Percentiles rank a stretch among this genome's conserved stretches.
phyloP scores from a whole-genome alignment of 331 rosid genomes.

The Pyracantha coccinea region DNA sequence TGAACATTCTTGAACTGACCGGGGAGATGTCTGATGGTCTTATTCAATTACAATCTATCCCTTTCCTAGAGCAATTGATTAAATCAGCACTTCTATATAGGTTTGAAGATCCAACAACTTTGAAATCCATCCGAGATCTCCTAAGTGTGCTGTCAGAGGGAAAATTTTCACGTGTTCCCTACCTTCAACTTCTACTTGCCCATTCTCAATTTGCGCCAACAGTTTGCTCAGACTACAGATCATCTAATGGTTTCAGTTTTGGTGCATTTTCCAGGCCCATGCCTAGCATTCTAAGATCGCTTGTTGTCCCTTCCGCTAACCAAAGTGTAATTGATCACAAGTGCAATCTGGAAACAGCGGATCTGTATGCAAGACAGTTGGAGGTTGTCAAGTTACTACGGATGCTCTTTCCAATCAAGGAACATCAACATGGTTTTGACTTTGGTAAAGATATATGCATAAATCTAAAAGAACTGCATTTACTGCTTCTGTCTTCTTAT shows the following conservation, averaged over 20 bases:
- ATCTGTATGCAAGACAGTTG: constrained; percentile 31
- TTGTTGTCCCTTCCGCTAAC: constrained; percentile 37
- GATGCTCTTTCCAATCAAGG: constrained; percentile 31
- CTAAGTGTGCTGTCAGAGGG: constrained; percentile 47
- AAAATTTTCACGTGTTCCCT: constrained; percentile 36
- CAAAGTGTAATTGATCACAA: constrained; percentile 26
- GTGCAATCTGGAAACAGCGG: constrained; percentile 17
- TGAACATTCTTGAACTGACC: constrained; percentile 46
- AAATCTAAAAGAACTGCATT: constrained; percentile 54
- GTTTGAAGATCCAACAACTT: constrained; percentile 59
- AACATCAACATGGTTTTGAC: constrained; percentile 30
- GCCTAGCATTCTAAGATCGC: constrained; percentile 64
- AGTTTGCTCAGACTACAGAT: constrained; percentile 33
- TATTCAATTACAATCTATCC: constrained; percentile 40
- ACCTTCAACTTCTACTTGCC: constrained; percentile 68
- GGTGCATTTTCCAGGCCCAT: constrained; percentile 62
- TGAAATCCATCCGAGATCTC: constrained; percentile 47
- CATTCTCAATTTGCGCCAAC: constrained; percentile 85
- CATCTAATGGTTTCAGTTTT: constrained; percentile 24
- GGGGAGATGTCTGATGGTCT: constrained; percentile 41
- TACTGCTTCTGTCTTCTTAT: constrained; percentile 58
- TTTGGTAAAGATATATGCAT: constrained; percentile 37
- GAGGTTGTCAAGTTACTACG: constrained; percentile 64
- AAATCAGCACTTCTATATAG: constrained; percentile 65
- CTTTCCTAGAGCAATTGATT: constrained; percentile 62